Base-by-base conservation (phyloP, 2,329 filamentous ascomycete species). In the Monosporascus sp. region DNA sequence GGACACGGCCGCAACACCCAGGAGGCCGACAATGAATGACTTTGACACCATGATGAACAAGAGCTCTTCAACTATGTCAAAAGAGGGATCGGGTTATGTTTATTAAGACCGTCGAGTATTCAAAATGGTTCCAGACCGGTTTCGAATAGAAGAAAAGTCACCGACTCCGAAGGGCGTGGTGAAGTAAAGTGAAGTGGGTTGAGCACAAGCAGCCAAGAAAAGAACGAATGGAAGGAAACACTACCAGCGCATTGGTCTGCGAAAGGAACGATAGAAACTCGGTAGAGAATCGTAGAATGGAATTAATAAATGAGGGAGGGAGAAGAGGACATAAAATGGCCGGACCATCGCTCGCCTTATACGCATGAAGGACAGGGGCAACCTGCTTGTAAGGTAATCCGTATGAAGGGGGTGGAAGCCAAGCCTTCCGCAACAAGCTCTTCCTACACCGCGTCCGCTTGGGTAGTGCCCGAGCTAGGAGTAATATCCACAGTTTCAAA, bases 51-150 rank as follows among this genome's bases (percentile, higher is more conserved):
- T 83, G 48, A 62, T 78, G 72, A 58, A 54, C 54, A 48, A 53
- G 49, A 41, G 60, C 48, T 48, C 37, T n/a, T 56, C n/a, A 28
- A 31, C 50, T 53, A 48, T 31, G 28, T 31, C 28, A 35, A 35
- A 35, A 35, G 31, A 14, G 31, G 31, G 31, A 5, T 14, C 31
- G 5, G 31, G 31, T 3, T 14, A 9, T 35, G 31, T 14, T 35
- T 11, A 35, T 35, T 63, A 63, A 65, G 60, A 60, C 60, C 59
- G 64, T 59, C 56, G 57, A 58, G 56, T 57, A 64, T 60, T 62
- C 63, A 63, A 70, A 68, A 66, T 72, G 76, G 78, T 80, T 70
- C 77, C 78, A 78, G 77, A 79, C 78, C 75, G 71, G 65, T 66
- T 65, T 63, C 62, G 65, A 69, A 67, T 64, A 66, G 60, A 65